Conservation (phyloP, 2,329 filamentous ascomycete species). For the Colletotrichum melonis region DNA sequence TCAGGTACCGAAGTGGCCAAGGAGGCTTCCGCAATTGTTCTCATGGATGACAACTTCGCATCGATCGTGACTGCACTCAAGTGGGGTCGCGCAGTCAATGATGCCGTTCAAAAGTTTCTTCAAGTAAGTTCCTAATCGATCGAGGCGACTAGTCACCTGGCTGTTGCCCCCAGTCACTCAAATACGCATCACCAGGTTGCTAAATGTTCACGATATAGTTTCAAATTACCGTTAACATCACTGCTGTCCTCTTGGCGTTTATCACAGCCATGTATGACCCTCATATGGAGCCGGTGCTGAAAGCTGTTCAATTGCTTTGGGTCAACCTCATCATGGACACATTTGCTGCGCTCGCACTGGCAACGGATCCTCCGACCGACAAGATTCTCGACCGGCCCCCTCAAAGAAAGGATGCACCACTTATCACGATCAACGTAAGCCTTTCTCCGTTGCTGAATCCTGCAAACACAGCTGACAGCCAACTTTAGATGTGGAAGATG, state of each 20-base stretch:
- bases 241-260: conserved; percentile 69
- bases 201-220: conserved; percentile 48
- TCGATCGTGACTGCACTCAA: conserved; percentile 72
- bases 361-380: conserved; percentile 46
- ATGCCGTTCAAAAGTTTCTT: conserved; percentile 72
- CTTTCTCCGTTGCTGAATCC: too few species aligned
- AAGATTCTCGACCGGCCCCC: conserved; percentile 57
- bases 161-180: not conserved
- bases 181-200: not conserved
- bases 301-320: conserved; percentile 70
- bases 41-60: conserved; percentile 71
- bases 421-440: conserved; percentile 41
- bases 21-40: conserved; percentile 69
- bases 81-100: conserved; percentile 73
- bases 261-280: conserved; percentile 65
- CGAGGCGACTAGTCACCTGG: not conserved
- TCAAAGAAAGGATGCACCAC: conserved; percentile 43
- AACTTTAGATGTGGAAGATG: conserved; percentile 67
- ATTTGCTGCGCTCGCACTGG: conserved; percentile 63
- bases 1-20: conserved; percentile 73
- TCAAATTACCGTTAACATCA: conserved; percentile 72
- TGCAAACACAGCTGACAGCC: not conserved
- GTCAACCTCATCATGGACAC: conserved; percentile 74
- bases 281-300: conserved; percentile 63
- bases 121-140: conserved; percentile 55